phyloP scores from a whole-genome alignment of 495 filamentous ascomycete species.

The Penicillium verhagenii region DNA sequence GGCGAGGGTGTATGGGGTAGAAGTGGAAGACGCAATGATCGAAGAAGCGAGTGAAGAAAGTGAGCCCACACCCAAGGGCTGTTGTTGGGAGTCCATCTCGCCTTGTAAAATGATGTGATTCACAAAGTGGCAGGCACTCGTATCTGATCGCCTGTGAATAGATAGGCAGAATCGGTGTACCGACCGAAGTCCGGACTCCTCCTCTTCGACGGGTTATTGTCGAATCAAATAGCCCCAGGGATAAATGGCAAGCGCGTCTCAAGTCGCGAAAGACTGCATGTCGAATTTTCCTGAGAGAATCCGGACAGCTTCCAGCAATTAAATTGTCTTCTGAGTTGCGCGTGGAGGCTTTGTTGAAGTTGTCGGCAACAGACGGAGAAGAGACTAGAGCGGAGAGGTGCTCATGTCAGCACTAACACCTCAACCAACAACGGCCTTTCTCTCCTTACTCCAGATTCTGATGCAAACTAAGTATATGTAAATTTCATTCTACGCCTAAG shows the following conservation, averaged over 20 bases:
- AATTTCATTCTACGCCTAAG: constrained; percentile 1
- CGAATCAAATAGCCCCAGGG: constrained; percentile 11
- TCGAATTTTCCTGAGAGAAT: not conserved
- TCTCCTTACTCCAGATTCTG: constrained; percentile 12
- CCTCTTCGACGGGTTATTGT: constrained; percentile 8
- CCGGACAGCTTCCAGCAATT: constrained; percentile 1
- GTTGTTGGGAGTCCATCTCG: constrained; percentile 22
- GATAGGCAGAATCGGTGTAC: constrained; percentile 3
- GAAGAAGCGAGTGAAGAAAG: constrained; percentile 30
- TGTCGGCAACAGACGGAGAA: constrained; percentile 14
- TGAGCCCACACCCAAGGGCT: constrained; percentile 21
- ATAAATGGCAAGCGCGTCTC: constrained; percentile 15
- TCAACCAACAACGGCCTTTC: not conserved
- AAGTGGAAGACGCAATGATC: constrained; percentile 23
- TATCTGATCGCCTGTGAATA: not conserved
- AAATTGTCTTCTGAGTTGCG: constrained; percentile 10
- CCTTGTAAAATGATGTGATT: constrained; percentile 1
- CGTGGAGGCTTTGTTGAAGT: constrained; percentile 5
- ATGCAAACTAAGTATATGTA: not conserved
- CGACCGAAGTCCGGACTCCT: constrained; percentile 9
- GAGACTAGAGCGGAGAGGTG: constrained; percentile 25
- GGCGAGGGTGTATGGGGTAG: constrained; percentile 6
- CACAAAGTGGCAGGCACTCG: not conserved
- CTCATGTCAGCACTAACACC: constrained; percentile 25
- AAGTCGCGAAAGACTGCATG: constrained; percentile 19